These are phyloP conservation scores for Parmelia sp. DNA, from an alignment of 495 filamentous ascomycete genomes.

Conservation along the genomic window DNA sequence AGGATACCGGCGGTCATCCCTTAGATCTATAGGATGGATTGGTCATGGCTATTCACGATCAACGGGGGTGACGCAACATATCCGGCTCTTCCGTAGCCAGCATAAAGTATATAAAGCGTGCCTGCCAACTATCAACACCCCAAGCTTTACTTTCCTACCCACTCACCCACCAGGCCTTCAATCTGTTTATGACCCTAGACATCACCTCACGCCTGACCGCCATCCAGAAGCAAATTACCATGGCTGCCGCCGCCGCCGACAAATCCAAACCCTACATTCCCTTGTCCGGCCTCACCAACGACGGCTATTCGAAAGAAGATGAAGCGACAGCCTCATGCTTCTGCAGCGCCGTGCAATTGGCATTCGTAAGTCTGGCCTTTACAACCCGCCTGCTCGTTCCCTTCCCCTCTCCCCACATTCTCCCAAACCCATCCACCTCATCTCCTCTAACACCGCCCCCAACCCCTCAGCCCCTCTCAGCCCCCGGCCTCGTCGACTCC, in stretches of 20 bases:
- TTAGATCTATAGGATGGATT: too few species aligned
- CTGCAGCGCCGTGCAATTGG: slow-evolving; percentile 49
- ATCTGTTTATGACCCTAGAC: not conserved
- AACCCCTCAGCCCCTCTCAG: slow-evolving; percentile 34
- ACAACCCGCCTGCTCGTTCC: not conserved
- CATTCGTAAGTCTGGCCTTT: slow-evolving; percentile 40
- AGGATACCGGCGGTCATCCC: too few species aligned
- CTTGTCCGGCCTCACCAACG: slow-evolving; percentile 29
- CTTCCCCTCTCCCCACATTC: not conserved
- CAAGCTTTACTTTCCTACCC: too few species aligned
- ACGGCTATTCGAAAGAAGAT: slow-evolving; percentile 37
- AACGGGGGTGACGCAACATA: too few species aligned
- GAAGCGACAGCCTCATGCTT: slow-evolving; percentile 46
- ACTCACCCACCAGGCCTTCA: not conserved
- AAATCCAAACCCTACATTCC: slow-evolving; percentile 32
- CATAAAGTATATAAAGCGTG: too few species aligned
- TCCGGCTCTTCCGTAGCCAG: too few species aligned
- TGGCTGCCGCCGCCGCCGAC: slow-evolving; percentile 4
- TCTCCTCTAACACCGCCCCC: not conserved
- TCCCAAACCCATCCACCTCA: not conserved
- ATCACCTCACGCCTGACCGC: not conserved
- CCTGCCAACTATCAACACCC: too few species aligned
- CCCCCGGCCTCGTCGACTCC: slow-evolving; percentile 39
- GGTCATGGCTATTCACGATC: too few species aligned
- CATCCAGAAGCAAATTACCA: not conserved